Conservation (phyloP, 805 yeast species). For the Ogataea angusta region DNA sequence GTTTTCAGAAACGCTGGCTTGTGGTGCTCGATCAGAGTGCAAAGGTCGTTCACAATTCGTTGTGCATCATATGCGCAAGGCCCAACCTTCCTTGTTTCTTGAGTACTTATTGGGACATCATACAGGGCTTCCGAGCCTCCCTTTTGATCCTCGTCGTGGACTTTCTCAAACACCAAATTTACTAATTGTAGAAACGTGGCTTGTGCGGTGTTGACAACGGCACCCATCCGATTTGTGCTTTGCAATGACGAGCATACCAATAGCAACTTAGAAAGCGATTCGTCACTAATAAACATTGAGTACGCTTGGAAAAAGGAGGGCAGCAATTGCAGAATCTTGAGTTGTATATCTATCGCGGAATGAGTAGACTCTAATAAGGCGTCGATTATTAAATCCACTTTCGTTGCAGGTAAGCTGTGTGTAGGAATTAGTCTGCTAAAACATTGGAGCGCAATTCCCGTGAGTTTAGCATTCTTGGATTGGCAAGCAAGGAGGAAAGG, state of each 20-base stretch:
- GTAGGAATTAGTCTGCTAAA: conserved; percentile 57
- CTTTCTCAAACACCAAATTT: conserved; percentile 71
- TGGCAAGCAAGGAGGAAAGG: conserved; percentile 76
- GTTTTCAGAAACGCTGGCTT: conserved; percentile 53
- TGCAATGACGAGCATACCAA: conserved; percentile 72
- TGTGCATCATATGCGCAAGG: conserved; percentile 66
- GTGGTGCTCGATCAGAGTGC: conserved; percentile 59
- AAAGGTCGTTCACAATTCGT: conserved; percentile 67
- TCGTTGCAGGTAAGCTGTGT: conserved; percentile 51
- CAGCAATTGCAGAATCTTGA: conserved; percentile 78
- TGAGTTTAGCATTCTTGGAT: conserved; percentile 70
- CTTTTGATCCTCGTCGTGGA: conserved; percentile 38
- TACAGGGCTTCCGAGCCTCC: conserved; percentile 21
- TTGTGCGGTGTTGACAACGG: conserved; percentile 84
- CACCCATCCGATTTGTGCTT: conserved; percentile 62
- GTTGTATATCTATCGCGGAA: conserved; percentile 76
- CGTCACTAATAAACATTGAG: conserved; percentile 50
- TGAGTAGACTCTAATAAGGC: conserved; percentile 72
- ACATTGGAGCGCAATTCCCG: conserved; percentile 68
- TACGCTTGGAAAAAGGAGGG: conserved; percentile 73
- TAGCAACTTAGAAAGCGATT: conserved; percentile 54
- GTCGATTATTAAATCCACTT: conserved; percentile 55
- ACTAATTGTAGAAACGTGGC: conserved; percentile 90
- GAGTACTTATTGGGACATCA: conserved; percentile 46
- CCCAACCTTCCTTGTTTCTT: conserved; percentile 40